A percentile compares a stretch with the other conserved stretches of the same genome.
Conservation (phyloP, 352 stramenopile genomes). For the Phytophthora nicotianae region DNA sequence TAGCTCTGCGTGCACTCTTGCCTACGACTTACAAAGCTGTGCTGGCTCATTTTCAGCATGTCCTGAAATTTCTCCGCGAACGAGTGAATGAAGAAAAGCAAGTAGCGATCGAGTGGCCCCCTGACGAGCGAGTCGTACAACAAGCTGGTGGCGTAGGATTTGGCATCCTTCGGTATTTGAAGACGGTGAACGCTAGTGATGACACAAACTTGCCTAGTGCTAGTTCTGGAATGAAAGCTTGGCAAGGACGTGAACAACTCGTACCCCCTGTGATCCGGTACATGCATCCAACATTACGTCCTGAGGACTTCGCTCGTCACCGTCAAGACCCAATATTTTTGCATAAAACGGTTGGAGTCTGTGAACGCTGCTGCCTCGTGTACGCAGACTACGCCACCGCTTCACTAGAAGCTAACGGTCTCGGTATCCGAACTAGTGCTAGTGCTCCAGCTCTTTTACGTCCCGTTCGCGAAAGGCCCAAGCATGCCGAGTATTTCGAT, state of each 20-base stretch:
- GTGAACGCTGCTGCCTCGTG: conserved; percentile 93
- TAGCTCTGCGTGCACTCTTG: conserved; percentile 78
- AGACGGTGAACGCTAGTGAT: conserved; percentile 20
- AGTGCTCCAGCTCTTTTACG: conserved; percentile 71
- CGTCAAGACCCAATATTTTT: conserved; percentile 94
- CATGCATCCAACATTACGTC: conserved; percentile 86
- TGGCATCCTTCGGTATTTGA: conserved; percentile 63
- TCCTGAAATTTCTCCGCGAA: conserved; percentile 71
- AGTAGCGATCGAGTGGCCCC: conserved; percentile 88
- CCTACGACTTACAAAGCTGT: conserved; percentile 94
- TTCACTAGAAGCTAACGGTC: conserved; percentile 73
- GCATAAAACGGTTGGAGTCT: conserved; percentile 92
- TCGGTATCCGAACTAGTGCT: conserved; percentile 42
- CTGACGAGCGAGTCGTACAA: conserved; percentile 83
- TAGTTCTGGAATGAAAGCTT: conserved; percentile 12
- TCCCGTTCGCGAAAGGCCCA: conserved; percentile 55
- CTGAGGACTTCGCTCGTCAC: conserved; percentile 89
- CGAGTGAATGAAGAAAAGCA: conserved; percentile 50
- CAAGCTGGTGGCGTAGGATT: conserved; percentile 94
- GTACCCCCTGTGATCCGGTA: conserved; percentile 94
- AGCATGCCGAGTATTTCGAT: conserved; percentile 42
- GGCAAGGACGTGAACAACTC: conserved; percentile 55
- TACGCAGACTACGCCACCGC: conserved; percentile 90
- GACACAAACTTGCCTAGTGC: conserved; percentile 9
- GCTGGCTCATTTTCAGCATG: conserved; percentile 93